Evolutionary conservation across 768 basidiomycete species (phyloP).

Genomic region (Lentinula aciculospora): DNA sequence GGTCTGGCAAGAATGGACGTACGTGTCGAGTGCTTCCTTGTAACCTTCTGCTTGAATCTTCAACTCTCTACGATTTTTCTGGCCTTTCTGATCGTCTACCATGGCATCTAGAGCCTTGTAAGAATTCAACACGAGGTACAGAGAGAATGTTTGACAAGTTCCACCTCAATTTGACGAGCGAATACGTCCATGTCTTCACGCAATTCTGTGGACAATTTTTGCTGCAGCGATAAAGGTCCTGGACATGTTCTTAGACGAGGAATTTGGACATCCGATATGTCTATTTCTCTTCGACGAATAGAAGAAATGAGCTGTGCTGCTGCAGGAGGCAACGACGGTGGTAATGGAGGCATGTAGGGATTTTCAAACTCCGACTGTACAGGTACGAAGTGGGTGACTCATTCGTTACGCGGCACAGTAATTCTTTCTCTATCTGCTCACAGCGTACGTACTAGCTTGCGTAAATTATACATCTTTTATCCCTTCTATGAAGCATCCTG

Average conservation of each 20-base stretch:
- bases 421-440: no score
- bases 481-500: no score
- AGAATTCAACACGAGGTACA: constrained; percentile 12
- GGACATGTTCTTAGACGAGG: constrained; percentile 65
- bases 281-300: constrained; percentile 50
- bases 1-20: constrained; percentile 6
- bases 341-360: constrained; percentile 72
- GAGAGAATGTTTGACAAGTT: neutral
- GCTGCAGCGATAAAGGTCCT: constrained; percentile 67
- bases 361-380: no score
- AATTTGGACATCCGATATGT: constrained; percentile 67
- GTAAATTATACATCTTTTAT: no score
- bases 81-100: constrained; percentile 67
- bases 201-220: constrained; percentile 68
- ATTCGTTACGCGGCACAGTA: no score
- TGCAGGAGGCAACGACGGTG: constrained; percentile 46
- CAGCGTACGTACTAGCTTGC: no score
- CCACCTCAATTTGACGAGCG: constrained; percentile 63
- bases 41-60: constrained; percentile 45
- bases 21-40: constrained; percentile 46
- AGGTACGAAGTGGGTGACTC: no score
- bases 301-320: constrained; percentile 43
- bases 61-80: constrained; percentile 43
- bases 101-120: constrained; percentile 59
- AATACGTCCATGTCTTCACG: constrained; percentile 68